Base-by-base conservation (phyloP, 164 flowering plant species). In the Litsea cubeba region DNA sequence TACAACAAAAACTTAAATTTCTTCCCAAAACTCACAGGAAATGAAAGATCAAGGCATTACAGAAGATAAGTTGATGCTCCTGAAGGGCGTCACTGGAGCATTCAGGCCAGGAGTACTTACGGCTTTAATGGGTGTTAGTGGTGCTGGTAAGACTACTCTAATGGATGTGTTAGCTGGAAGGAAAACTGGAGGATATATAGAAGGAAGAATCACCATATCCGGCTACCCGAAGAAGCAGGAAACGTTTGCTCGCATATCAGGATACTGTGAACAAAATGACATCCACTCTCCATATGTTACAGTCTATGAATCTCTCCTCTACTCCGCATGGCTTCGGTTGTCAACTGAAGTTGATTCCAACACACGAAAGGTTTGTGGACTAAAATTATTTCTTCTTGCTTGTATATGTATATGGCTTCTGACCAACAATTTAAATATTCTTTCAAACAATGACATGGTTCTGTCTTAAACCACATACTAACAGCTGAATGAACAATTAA, bases 71-170 rank as follows among this genome's bases (percentile, higher is more conserved):
- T 71, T 85, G 62, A 75, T 49, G 65, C 84, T 85, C 69, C 76
- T 87, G 60, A 83, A 83, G 73, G 82, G 82, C 50, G 74, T 87
- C 2, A 85, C 83, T 74, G 90, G 88, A 62, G 79, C 84, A 18
- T 85, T 87, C 67, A 84, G 82, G 76, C 90, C 90, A 2, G 90
- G 89, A 40, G 83, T 85, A 8, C 87, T 86, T n/a, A 86, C 87
- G 28, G 89, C 89, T 26, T 76, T 87, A 40, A 84, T 87, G 87
- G 90, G 90, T 70, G 84, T 82, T 17, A 87, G 88, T 75, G 90
- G 90, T 24, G 90, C 90, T 68, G 90, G 89, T 24, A 87, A 87
- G 72, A 87, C 88, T 2, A 85, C 88, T 57, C 81, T 87, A 6
- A 75, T 87, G 79, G 90, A 87, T 70, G 88, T 87, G 40, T 74